Evolutionary conservation across 768 basidiomycete species (phyloP), one percentile per base, ranked within the genome.

Genomic region (Russula vinacea): DNA sequence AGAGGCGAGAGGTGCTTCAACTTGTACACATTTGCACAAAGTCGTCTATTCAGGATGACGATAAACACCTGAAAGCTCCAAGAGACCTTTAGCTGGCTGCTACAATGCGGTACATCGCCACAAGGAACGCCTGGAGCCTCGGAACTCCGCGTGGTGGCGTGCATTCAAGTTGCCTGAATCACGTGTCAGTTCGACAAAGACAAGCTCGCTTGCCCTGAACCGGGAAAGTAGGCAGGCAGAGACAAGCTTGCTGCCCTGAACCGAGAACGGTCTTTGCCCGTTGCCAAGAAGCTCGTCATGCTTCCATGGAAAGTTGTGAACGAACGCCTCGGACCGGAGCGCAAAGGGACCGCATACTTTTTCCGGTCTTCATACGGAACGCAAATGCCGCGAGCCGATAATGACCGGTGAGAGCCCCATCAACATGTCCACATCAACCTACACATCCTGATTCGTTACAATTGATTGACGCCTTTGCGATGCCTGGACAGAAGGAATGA

Each of bases 171-270:
- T 22, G 45, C 3, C 11, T 45, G 17, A 0, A 7, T 11, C n/a
- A 11, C n/a, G 10, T 45, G 19, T 11, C 45, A 19, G n/a, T 47
- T 24, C 3, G 45, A 47, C 10, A n/a, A 44, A 47, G 45, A 47
- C 45, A 47, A 47, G n/a, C 45, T 47, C 45, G 45, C 45, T 47
- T 47, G 45, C 45, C 45, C 45, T 47, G 45, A 45, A 22, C n/a
- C 44, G n/a, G 22, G n/a, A 22, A 22, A 5, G 44, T 10, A 8
- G 8, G 7, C 42, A 29, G 29, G 29, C 17, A 44, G 29, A 44
- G 42, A 44, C 42, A 44, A 44, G 42, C 42, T 44, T 19, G 19
- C 42, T 19, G 42, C 42, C 42, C 42, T 44, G 42, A 44, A n/a
- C 42, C 42, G 17, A n/a, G 42, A 44, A 45, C 17, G 44, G 44